Evolutionary conservation across 306 rosid species (phyloP).

Genomic region (Vigna hirtella): DNA sequence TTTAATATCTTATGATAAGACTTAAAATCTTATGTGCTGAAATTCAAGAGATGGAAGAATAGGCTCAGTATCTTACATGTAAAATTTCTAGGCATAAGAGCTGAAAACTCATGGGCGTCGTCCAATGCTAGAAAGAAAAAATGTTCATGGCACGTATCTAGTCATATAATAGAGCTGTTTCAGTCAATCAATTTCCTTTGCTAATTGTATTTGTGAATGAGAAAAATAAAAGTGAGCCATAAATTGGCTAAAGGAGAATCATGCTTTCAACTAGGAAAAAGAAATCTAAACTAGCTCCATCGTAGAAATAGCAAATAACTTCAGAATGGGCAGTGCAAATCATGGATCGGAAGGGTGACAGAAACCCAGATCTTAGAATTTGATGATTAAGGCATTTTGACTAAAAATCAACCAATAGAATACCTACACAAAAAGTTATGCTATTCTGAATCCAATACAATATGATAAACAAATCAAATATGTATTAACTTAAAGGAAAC

Average conservation of each 20-base stretch:
- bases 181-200: not conserved
- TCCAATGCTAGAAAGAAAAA: constrained; percentile 15
- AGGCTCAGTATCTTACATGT: constrained; percentile 11
- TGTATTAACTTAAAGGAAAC: not conserved
- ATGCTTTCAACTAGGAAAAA: constrained; percentile 1
- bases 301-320: not conserved
- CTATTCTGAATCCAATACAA: not conserved
- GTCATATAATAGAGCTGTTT: constrained; percentile 6
- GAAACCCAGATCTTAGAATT: not conserved
- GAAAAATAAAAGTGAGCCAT: not conserved
- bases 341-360: not conserved
- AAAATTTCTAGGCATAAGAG: not conserved
- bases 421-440: not conserved
- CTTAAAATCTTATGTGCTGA: not conserved
- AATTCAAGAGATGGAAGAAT: constrained; percentile 9
- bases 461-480: not conserved
- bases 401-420: constrained; percentile 1
- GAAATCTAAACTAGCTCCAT: not conserved
- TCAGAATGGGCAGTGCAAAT: not conserved
- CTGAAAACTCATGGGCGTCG: constrained; percentile 6
- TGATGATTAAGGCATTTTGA: not conserved
- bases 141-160: not conserved
- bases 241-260: not conserved
- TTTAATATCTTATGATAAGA: not conserved
- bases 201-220: not conserved